phyloP scores from a whole-genome alignment of 257 asterid genomes.

The Jasminum sambac region DNA sequence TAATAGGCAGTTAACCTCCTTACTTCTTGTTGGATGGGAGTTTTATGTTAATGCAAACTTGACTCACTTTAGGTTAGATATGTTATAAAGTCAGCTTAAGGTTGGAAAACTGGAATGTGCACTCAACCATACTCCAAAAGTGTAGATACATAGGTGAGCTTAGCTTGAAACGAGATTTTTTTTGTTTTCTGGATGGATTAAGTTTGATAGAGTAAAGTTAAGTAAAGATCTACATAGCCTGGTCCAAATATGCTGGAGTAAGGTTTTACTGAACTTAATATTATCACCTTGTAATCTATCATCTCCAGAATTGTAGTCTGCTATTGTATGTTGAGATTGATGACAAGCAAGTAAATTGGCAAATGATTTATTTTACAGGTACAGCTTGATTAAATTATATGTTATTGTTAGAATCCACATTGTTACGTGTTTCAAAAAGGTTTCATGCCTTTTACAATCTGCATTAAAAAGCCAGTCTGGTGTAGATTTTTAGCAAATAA shows the following conservation, averaged over 20 bases:
- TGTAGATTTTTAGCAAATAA: too few relatives aligned
- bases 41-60: background rate
- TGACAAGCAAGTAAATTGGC: background rate
- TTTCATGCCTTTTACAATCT: background rate
- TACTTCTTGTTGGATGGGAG: background rate
- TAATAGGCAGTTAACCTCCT: background rate
- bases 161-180: background rate
- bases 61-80: background rate
- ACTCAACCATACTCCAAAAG: background rate
- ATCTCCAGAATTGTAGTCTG: background rate
- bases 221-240: background rate
- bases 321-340: slow-evolving; percentile 1
- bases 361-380: background rate
- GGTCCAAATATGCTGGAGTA: background rate
- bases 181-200: background rate
- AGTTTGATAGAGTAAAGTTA: background rate
- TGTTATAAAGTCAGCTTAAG: background rate
- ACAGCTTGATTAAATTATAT: background rate
- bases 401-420: background rate
- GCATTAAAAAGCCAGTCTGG: background rate
- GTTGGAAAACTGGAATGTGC: background rate
- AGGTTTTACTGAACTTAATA: background rate
- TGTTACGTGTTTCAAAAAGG: background rate
- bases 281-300: background rate
- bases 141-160: background rate